Evolutionary conservation across 805 yeast species (phyloP).

Genomic region (Scheffersomyces spartinae): DNA sequence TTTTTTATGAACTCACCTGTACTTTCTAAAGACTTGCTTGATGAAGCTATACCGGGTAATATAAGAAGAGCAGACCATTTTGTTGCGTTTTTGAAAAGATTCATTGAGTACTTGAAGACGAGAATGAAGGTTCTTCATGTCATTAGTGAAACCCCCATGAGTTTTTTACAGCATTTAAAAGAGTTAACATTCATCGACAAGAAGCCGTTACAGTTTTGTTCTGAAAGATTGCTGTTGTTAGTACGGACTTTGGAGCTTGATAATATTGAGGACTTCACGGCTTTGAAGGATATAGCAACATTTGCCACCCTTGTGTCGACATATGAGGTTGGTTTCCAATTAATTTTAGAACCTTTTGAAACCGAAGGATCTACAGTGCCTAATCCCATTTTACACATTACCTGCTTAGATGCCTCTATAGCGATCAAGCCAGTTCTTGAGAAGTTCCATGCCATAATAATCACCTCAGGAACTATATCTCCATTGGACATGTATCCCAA

Average conservation of each 20-base stretch:
- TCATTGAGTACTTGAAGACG: slow-evolving; percentile 88
- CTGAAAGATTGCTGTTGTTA: slow-evolving; percentile 78
- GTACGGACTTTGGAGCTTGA: slow-evolving; percentile 82
- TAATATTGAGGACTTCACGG: slow-evolving; percentile 85
- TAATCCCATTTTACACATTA: slow-evolving; percentile 84
- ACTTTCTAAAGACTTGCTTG: slow-evolving; percentile 70
- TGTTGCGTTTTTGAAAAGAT: slow-evolving; percentile 81
- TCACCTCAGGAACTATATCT: slow-evolving; percentile 95
- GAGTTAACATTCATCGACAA: slow-evolving; percentile 87
- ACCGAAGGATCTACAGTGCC: slow-evolving; percentile 92
- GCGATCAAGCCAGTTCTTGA: slow-evolving; percentile 97
- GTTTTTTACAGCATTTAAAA: slow-evolving; percentile 85
- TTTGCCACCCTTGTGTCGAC: slow-evolving; percentile 95
- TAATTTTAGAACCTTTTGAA: slow-evolving; percentile 92
- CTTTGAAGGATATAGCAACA: slow-evolving; percentile 90
- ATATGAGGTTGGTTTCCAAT: slow-evolving; percentile 83
- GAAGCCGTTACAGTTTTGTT: slow-evolving; percentile 85
- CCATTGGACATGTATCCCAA: slow-evolving; percentile 98
- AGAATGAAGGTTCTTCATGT: slow-evolving; percentile 97
- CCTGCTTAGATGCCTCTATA: slow-evolving; percentile 94
- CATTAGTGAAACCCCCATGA: slow-evolving; percentile 92
- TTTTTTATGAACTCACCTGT: slow-evolving; percentile 80
- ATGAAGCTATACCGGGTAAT: slow-evolving; percentile 95
- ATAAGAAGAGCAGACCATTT: slow-evolving; percentile 96
- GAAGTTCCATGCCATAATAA: slow-evolving; percentile 80